Evolutionary conservation across 345 rosid species (phyloP).

Genomic region (Aquilaria sinensis): DNA sequence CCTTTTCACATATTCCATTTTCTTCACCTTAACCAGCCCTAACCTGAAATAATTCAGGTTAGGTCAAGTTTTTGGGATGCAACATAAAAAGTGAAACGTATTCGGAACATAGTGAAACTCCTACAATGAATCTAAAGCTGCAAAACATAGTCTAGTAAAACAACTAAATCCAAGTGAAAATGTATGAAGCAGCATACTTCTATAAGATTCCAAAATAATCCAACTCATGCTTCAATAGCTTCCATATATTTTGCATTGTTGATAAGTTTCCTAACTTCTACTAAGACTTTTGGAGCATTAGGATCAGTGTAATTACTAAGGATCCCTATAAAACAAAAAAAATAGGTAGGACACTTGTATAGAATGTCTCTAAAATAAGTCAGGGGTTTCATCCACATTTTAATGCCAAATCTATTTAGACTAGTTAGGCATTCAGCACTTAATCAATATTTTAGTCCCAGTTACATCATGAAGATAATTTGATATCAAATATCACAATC

Average conservation of each 20-base stretch:
- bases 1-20: no score
- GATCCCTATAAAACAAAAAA: slow-evolving; percentile 43
- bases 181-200: slow-evolving; percentile 41
- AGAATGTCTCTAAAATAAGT: background rate
- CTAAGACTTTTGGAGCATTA: slow-evolving; percentile 51
- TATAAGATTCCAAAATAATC: slow-evolving; percentile 53
- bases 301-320: slow-evolving; percentile 64
- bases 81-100: no score
- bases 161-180: background rate
- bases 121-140: no score
- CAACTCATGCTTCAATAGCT: slow-evolving; percentile 63
- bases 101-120: no score
- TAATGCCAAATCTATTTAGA: background rate
- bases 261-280: slow-evolving; percentile 64
- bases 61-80: no score
- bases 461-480: background rate
- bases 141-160: no score
- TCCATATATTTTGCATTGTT: slow-evolving; percentile 47
- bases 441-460: no score
- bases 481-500: background rate
- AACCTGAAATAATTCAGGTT: no score
- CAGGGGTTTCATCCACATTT: background rate
- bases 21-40: no score
- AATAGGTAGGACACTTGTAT: no score
- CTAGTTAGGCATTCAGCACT: background rate